phyloP scores from a whole-genome alignment of 371 early-diverging fungal genomes.

The Cladochytrium tenue region DNA sequence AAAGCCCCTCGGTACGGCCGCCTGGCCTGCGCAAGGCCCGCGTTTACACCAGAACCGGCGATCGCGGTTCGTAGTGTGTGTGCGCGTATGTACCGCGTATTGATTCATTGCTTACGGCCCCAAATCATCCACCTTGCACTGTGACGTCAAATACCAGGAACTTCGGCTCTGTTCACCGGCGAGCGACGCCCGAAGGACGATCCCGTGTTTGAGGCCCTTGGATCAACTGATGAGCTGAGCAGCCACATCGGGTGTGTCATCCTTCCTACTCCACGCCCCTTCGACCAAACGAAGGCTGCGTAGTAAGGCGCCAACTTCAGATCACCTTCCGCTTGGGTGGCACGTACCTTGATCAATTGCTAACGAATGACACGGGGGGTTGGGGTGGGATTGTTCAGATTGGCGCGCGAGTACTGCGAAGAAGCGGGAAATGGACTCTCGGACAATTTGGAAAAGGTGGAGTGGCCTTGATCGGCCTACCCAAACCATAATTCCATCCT shows the following conservation, averaged over 20 bases:
- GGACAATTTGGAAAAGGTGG: constrained; percentile 64
- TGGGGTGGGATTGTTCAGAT: too few species aligned
- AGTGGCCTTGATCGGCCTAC: neutral
- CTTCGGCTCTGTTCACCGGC: constrained; percentile 86
- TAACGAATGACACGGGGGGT: too few species aligned
- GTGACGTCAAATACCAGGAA: too few species aligned
- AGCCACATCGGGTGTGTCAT: constrained; percentile 58
- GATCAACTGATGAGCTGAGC: constrained; percentile 77
- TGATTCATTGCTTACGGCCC: neutral
- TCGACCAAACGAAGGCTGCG: too few species aligned
- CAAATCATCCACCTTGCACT: neutral
- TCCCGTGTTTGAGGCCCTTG: constrained; percentile 86
- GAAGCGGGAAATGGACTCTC: constrained; percentile 55
- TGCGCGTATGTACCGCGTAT: neutral
- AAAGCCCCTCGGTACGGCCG: too few species aligned
- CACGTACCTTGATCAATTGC: too few species aligned
- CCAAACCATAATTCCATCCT: too few species aligned
- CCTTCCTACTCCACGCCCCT: constrained; percentile 1
- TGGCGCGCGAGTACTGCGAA: constrained; percentile 72
- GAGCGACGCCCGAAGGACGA: constrained; percentile 86
- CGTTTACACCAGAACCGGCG: constrained; percentile 94
- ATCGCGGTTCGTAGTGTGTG: constrained; percentile 68
- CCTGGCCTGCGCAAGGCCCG: too few species aligned
- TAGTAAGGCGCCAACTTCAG: too few species aligned
- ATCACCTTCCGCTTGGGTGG: too few species aligned